A percentile compares a stretch with the other conserved stretches of the same genome.
Evolutionary conservation across 139 green algal genomes (phyloP).

Genomic region (Chara braunii): DNA sequence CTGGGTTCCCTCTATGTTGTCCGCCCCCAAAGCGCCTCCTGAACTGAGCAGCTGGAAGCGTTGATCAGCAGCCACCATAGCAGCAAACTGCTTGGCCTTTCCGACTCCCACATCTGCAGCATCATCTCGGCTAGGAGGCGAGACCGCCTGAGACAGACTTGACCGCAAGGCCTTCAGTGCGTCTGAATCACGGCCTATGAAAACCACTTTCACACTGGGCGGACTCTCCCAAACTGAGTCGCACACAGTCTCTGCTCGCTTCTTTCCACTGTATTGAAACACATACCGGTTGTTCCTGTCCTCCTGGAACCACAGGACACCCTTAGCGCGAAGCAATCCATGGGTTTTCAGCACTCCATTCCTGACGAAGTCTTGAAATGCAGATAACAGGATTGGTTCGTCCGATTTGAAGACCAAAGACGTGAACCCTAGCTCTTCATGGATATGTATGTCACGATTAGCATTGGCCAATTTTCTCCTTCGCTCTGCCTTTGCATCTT

Average conservation of each 20-base stretch:
- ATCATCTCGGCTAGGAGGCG: too few species aligned
- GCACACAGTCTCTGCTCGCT: not conserved
- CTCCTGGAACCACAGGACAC: constrained; percentile 14
- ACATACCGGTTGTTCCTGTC: constrained; percentile 5
- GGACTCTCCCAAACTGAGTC: not conserved
- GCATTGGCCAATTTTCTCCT: not conserved
- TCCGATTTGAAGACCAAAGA: constrained; percentile 1
- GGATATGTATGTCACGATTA: not conserved
- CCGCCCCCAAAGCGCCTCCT: too few species aligned
- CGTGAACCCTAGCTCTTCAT: constrained; percentile 1
- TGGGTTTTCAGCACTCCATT: not conserved
- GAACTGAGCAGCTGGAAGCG: too few species aligned
- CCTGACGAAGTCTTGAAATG: not conserved
- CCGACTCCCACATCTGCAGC: too few species aligned
- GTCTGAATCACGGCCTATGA: not conserved
- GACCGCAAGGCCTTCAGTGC: too few species aligned
- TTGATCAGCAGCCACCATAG: too few species aligned
- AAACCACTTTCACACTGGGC: not conserved
- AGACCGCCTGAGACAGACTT: too few species aligned
- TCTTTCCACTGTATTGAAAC: constrained; percentile 6
- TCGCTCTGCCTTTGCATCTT: constrained; percentile 7
- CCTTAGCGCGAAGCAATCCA: constrained; percentile 30
- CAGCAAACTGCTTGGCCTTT: too few species aligned
- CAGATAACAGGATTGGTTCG: not conserved
- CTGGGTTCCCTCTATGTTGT: too few species aligned